Evolutionary conservation across 1,284 basidiomycete species (phyloP).

Genomic region (Volvariella surrecta): DNA sequence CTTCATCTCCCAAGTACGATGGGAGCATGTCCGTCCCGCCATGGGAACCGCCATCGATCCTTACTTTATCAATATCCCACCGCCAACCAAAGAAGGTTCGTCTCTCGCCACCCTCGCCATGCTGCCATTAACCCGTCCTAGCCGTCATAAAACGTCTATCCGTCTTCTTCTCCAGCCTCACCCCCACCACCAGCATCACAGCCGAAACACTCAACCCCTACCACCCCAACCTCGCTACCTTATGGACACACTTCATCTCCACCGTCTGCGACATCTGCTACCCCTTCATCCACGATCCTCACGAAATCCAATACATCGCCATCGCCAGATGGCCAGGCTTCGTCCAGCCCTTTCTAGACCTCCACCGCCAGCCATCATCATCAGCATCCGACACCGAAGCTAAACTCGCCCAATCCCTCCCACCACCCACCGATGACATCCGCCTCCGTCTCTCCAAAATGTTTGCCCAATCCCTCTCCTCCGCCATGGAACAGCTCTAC

Average conservation of each 20-base stretch:
- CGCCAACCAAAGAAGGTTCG: slow-evolving; percentile 55
- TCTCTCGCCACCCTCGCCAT: slow-evolving; percentile 1
- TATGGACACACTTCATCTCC: slow-evolving; percentile 62
- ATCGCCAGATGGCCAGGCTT: slow-evolving; percentile 77
- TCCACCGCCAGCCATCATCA: neutral
- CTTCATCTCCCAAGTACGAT: slow-evolving; percentile 59
- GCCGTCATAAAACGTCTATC: neutral
- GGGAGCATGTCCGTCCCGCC: slow-evolving; percentile 68
- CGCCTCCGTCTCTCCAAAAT: slow-evolving; percentile 52
- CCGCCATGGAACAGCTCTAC: slow-evolving; percentile 55
- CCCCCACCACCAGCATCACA: neutral
- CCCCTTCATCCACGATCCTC: slow-evolving; percentile 56
- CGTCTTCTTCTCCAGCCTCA: neutral
- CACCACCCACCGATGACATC: slow-evolving; percentile 41
- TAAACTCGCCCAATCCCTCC: slow-evolving; percentile 17
- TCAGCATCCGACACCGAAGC: slow-evolving; percentile 15
- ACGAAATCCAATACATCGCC: slow-evolving; percentile 71
- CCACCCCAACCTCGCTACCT: slow-evolving; percentile 42
- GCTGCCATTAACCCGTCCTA: neutral
- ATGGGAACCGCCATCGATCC: slow-evolving; percentile 72
- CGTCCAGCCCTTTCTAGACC: slow-evolving; percentile 55
- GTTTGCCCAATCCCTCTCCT: slow-evolving; percentile 51
- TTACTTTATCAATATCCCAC: slow-evolving; percentile 56
- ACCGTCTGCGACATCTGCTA: slow-evolving; percentile 57
- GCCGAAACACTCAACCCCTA: slow-evolving; percentile 24